These are phyloP conservation scores for Pseudozyma tsukubaensis DNA, from an alignment of 1,284 basidiomycete genomes.

Conservation along the genomic window DNA sequence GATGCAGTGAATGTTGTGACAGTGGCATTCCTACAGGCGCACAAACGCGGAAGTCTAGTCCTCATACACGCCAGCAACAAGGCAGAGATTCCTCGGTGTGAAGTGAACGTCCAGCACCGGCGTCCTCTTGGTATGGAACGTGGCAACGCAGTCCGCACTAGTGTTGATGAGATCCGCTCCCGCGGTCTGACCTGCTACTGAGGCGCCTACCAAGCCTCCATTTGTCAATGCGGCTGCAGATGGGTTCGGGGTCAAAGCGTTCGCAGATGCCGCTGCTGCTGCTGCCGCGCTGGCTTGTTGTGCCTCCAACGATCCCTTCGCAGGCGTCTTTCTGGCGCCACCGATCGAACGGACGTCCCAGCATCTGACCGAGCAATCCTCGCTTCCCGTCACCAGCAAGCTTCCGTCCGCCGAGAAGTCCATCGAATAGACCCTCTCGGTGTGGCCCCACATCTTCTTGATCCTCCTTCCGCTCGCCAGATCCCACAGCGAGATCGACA, in stretches of 20 bases:
- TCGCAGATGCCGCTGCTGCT: conserved; percentile 5
- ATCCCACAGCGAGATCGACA: conserved; percentile 95
- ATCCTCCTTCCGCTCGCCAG: conserved; percentile 89
- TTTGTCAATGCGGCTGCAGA: conserved; percentile 4
- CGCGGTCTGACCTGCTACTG: conserved; percentile 6
- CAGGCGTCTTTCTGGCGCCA: conserved; percentile 26
- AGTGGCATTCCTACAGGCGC: no score
- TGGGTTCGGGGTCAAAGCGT: background rate
- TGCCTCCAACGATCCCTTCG: conserved; percentile 31
- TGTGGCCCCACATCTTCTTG: conserved; percentile 97
- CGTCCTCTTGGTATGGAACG: conserved; percentile 94
- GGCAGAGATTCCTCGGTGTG: conserved; percentile 90
- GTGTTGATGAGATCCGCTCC: conserved; percentile 27
- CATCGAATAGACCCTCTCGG: conserved; percentile 85
- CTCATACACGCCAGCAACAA: conserved; percentile 78
- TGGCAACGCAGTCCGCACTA: conserved; percentile 82
- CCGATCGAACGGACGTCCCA: conserved; percentile 93
- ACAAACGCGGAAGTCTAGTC: conserved; percentile 11
- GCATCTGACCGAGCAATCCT: conserved; percentile 93
- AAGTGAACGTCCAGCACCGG: conserved; percentile 92
- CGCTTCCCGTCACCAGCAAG: conserved; percentile 85
- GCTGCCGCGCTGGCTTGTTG: conserved; percentile 29
- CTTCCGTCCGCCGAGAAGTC: conserved; percentile 91
- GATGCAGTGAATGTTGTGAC: no score
- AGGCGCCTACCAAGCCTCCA: conserved; percentile 12